Evolutionary conservation across 139 green algal species (phyloP), one percentile per base, ranked within the genome.

Genomic region (Mesostigma viride): DNA sequence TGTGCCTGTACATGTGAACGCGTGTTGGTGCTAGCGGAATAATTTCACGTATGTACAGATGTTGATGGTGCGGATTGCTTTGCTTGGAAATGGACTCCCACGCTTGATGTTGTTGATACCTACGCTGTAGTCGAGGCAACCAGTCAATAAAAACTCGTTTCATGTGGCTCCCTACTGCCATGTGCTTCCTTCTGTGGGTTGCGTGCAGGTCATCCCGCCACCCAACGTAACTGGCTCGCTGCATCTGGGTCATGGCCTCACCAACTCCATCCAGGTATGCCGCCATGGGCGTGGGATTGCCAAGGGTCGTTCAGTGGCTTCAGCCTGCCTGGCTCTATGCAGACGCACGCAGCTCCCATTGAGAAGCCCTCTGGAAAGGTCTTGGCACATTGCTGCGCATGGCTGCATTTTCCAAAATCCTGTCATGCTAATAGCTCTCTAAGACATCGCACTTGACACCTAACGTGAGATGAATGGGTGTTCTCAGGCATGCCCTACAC

Each of bases 161-260:
- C 51, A 11, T 60, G 8, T 20, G 4, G 14, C 51, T 20, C 4
- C n/a, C 51, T 8, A 4, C 51, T 30, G 4, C 51, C 24, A 14
- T 20, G 14, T 60, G 14, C 8, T 6, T 8, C 8, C 51, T 30
- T 20, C 51, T 33, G 4, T 60, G 14, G n/a, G 14, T 60, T 20
- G 17, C 30, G 27, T 3, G 20, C 69, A 70, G 69, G 61, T 76
- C 6, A 95, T 97, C 61, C 93, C 93, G 2, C 92, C 93, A 4
- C 93, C 93, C 35, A 99, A 99, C 79, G 92, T 99, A 4, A 99
- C 93, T 1, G 93, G 93, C 33, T 82, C 83, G 27, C 84, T 99
- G 76, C 93, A 99, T 80, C 90, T 99, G 36, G 93, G 93, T 24
- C 93, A 99, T 73, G 94, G 89, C 3, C 82, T 95, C 1, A 93